Percentiles rank a stretch among this genome's conserved stretches.
phyloP scores from a whole-genome alignment of 208 protist genomes.

The Acanthamoeba culbertsoni region DNA sequence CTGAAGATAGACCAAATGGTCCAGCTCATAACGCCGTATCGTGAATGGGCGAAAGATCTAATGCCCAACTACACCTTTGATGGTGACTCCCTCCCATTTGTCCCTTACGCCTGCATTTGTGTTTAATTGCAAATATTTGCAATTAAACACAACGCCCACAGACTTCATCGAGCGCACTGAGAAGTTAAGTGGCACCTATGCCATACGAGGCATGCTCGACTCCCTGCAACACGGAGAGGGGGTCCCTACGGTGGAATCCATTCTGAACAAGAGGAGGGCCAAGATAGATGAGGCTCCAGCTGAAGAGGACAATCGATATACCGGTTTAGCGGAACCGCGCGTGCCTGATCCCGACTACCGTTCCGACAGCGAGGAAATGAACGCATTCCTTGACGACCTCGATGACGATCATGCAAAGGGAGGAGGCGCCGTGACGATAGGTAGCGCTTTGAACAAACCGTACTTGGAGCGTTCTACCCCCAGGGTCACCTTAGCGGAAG shows the following conservation, averaged over 20 bases:
- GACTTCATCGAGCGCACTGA: slow-evolving; percentile 23
- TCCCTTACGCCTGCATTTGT: not conserved
- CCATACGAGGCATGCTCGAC: not conserved
- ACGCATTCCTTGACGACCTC: no score
- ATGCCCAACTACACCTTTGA: slow-evolving; percentile 39
- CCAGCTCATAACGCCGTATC: not conserved
- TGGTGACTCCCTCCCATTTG: not conserved
- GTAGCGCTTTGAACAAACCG: no score
- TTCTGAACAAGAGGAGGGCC: not conserved
- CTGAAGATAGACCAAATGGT: slow-evolving; percentile 8
- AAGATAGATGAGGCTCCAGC: not conserved
- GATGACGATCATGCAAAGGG: no score
- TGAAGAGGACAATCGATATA: not conserved
- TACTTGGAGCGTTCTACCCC: no score
- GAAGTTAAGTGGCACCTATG: slow-evolving; percentile 13
- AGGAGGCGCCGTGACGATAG: no score
- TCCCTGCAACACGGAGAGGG: not conserved
- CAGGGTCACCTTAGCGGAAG: no score
- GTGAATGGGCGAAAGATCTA: slow-evolving; percentile 5
- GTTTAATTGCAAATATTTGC: not conserved
- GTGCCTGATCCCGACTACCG: no score
- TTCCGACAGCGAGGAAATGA: no score
- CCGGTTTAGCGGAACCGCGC: no score
- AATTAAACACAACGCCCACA: no score
- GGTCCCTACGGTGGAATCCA: not conserved